Evolutionary conservation across 192 early-diverging fungal genomes (phyloP).

Genomic region (Mortierella hygrophila): DNA sequence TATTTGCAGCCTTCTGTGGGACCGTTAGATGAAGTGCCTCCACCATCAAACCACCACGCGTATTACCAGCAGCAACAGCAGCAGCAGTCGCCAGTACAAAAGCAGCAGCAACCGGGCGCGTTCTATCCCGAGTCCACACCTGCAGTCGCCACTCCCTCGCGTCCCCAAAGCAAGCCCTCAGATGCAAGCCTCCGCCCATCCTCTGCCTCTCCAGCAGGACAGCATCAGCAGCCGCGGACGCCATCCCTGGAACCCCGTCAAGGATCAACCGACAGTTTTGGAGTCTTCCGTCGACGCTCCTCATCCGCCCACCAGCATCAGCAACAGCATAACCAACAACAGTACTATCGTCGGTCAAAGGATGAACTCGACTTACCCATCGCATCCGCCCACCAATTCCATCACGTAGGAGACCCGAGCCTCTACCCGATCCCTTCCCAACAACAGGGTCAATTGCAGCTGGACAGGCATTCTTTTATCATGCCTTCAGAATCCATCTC

Average conservation of each 20-base stretch:
- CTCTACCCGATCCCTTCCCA: neutral
- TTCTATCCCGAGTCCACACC: neutral
- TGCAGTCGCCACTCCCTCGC: neutral
- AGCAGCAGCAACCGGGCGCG: no score
- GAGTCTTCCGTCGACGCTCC: constrained; percentile 30
- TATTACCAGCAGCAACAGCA: constrained; percentile 3
- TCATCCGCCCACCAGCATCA: constrained; percentile 1
- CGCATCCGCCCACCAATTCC: neutral
- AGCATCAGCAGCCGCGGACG: neutral
- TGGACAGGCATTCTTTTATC: constrained; percentile 51
- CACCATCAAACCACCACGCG: neutral
- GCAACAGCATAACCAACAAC: neutral
- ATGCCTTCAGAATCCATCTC: constrained; percentile 44
- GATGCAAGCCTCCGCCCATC: no score
- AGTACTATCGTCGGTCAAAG: neutral
- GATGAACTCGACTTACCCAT: neutral
- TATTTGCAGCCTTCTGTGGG: constrained; percentile 4
- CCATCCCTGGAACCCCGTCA: constrained; percentile 19
- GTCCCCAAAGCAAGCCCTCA: neutral
- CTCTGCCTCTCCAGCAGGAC: neutral
- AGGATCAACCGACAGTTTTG: constrained; percentile 48
- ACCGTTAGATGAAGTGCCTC: constrained; percentile 11
- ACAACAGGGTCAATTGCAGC: neutral
- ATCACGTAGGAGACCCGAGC: neutral
- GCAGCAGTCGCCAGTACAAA: neutral